These are phyloP conservation scores for Keqinozyma sinolaborantium DNA, from an alignment of 1,139 yeast genomes.

Conservation along the genomic window DNA sequence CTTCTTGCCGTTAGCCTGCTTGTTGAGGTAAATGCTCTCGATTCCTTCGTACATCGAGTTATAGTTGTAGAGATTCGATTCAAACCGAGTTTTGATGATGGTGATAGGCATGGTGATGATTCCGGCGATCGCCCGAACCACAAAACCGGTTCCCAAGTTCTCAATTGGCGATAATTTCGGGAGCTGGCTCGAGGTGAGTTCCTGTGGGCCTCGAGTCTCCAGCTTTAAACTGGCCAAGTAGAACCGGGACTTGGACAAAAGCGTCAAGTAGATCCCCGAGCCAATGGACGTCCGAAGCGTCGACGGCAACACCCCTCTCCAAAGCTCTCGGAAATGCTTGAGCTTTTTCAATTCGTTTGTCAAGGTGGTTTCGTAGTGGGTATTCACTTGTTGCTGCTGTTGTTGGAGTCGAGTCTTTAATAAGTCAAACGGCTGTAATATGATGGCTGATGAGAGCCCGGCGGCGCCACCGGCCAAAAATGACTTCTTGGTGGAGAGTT, in stretches of 20 bases:
- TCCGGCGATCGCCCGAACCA: conserved; percentile 81
- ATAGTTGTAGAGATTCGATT: conserved; percentile 72
- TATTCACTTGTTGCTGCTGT: conserved; percentile 36
- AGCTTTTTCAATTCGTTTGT: conserved; percentile 44
- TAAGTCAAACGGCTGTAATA: conserved; percentile 86
- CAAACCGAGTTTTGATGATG: conserved; percentile 84
- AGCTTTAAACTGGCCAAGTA: conserved; percentile 38
- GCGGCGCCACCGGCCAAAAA: conserved; percentile 70
- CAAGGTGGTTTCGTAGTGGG: conserved; percentile 35
- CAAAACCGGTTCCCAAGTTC: conserved; percentile 73
- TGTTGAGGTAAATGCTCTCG: conserved; percentile 48
- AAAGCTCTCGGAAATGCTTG: conserved; percentile 51
- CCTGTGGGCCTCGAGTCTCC: conserved; percentile 1
- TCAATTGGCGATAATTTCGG: conserved; percentile 72
- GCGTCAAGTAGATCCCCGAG: conserved; percentile 78
- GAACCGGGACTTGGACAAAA: conserved; percentile 60
- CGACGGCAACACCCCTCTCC: conserved; percentile 95
- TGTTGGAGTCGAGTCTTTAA: conserved; percentile 91
- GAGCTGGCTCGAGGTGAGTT: conserved; percentile 19
- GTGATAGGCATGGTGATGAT: conserved; percentile 97
- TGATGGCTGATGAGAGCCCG: conserved; percentile 79
- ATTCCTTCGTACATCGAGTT: conserved; percentile 63
- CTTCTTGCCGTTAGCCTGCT: conserved; percentile 18
- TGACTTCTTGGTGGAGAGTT: conserved; percentile 13
- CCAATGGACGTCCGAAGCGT: conserved; percentile 89